phyloP scores from a whole-genome alignment of 176 grass and related monocot species.

The Pontederia paniculata region DNA sequence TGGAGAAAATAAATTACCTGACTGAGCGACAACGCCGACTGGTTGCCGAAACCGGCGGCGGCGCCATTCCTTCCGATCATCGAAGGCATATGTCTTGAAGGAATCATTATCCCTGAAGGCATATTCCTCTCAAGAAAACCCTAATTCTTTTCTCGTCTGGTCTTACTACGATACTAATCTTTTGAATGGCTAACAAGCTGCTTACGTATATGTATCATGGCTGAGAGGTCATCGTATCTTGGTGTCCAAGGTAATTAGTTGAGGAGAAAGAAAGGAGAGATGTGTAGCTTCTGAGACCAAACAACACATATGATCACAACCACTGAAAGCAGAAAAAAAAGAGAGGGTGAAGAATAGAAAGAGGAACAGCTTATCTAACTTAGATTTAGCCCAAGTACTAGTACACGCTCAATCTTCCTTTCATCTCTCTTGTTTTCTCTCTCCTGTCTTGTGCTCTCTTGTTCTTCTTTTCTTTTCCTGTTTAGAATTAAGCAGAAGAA shows the following conservation, averaged over 20 bases:
- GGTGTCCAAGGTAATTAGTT: not conserved
- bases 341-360: conserved; percentile 3
- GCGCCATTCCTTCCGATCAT: conserved; percentile 39
- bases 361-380: conserved; percentile 8
- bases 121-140: conserved; percentile 27
- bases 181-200: too few relatives aligned
- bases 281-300: not conserved
- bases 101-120: conserved; percentile 68
- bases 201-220: not conserved
- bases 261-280: not conserved
- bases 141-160: not conserved
- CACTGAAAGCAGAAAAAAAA: not conserved
- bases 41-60: conserved; percentile 22
- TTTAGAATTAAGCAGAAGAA: not conserved
- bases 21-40: conserved; percentile 48
- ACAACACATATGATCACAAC: not conserved
- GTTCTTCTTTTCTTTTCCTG: not conserved
- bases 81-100: conserved; percentile 42
- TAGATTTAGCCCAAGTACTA: not conserved
- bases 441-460: too few relatives aligned
- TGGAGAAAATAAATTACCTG: conserved; percentile 26
- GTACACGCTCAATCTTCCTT: too few relatives aligned
- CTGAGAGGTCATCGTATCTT: not conserved
- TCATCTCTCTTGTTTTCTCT: not conserved
- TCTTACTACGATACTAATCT: too few relatives aligned